These are phyloP conservation scores for Tremellales sp. DNA, from an alignment of 1,284 basidiomycete genomes.

Conservation along the genomic window DNA sequence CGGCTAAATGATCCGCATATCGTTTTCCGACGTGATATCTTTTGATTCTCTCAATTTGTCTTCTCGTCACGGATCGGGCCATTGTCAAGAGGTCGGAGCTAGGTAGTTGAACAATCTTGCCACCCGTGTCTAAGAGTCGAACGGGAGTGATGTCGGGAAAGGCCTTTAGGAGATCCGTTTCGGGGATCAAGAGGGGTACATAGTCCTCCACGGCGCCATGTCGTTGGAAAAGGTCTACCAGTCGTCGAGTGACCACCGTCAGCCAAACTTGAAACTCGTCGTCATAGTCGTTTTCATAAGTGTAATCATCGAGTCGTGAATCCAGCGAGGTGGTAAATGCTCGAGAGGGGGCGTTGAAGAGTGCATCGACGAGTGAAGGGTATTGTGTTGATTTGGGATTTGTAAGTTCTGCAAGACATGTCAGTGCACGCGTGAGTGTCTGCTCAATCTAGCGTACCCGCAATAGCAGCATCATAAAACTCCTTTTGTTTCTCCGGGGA, in stretches of 20 bases:
- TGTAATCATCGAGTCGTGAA: slow-evolving; percentile 61
- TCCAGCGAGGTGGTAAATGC: slow-evolving; percentile 47
- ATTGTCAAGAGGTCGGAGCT: slow-evolving; percentile 76
- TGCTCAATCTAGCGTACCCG: slow-evolving; percentile 23
- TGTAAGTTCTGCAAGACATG: slow-evolving; percentile 31
- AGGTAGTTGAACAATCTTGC: slow-evolving; percentile 74
- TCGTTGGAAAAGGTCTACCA: slow-evolving; percentile 72
- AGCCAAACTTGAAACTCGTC: slow-evolving; percentile 51
- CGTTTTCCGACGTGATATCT: slow-evolving; percentile 77
- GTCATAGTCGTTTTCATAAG: slow-evolving; percentile 77
- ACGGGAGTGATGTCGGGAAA: slow-evolving; percentile 62
- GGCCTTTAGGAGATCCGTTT: slow-evolving; percentile 54
- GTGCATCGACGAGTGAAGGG: slow-evolving; percentile 33
- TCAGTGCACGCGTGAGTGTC: slow-evolving; percentile 13
- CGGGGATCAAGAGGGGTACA: slow-evolving; percentile 75
- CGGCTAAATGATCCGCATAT: slow-evolving; percentile 50
- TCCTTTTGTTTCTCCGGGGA: slow-evolving; percentile 35
- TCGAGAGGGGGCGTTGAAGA: slow-evolving; percentile 30
- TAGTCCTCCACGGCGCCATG: slow-evolving; percentile 82
- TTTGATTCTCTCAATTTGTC: slow-evolving; percentile 74
- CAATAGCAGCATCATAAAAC: slow-evolving; percentile 37
- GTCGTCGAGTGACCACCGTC: slow-evolving; percentile 64
- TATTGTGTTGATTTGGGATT: slow-evolving; percentile 45
- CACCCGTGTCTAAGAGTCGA: slow-evolving; percentile 73
- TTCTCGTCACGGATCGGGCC: slow-evolving; percentile 75